phyloP scores from a whole-genome alignment of 176 grass and related monocot species.

The bread wheat (Triticum aestivum) region DNA sequence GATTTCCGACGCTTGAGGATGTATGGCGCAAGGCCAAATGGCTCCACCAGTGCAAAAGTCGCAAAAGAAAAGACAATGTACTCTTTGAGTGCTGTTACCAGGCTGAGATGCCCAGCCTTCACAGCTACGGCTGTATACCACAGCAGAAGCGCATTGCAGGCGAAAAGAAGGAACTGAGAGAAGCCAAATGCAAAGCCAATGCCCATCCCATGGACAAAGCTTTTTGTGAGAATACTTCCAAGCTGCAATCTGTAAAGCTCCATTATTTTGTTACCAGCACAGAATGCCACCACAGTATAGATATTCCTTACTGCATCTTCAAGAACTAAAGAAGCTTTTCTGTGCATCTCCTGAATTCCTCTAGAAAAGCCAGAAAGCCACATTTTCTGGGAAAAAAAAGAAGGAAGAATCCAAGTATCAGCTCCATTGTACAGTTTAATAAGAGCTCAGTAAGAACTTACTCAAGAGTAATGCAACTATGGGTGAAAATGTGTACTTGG shows the following conservation, averaged over 20 bases:
- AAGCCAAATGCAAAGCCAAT: constrained; percentile 95
- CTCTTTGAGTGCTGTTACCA: constrained; percentile 88
- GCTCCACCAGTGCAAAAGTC: constrained; percentile 87
- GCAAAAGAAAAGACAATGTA: constrained; percentile 96
- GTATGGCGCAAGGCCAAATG: constrained; percentile 98
- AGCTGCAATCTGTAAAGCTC: constrained; percentile 96
- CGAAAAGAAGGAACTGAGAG: constrained; percentile 97
- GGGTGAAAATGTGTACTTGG: neutral
- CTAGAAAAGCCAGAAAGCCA: constrained; percentile 97
- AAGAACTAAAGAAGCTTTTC: constrained; percentile 91
- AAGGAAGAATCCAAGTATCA: constrained; percentile 30
- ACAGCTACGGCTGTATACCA: constrained; percentile 89
- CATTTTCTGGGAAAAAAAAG: constrained; percentile 66
- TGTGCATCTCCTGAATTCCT: constrained; percentile 98
- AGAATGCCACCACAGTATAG: constrained; percentile 97
- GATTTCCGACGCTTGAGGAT: constrained; percentile 88
- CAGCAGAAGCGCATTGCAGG: constrained; percentile 87
- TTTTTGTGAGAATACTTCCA: constrained; percentile 75
- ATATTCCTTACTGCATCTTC: constrained; percentile 99
- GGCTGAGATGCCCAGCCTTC: constrained; percentile 50
- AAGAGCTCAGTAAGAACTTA: neutral
- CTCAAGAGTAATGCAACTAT: constrained; percentile 13
- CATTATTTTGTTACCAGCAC: constrained; percentile 97
- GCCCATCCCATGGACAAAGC: constrained; percentile 82
- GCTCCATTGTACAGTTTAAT: constrained; percentile 4